Base-by-base conservation (phyloP, 176 grass and related monocot genomes). In the Aegilops tauschii region DNA sequence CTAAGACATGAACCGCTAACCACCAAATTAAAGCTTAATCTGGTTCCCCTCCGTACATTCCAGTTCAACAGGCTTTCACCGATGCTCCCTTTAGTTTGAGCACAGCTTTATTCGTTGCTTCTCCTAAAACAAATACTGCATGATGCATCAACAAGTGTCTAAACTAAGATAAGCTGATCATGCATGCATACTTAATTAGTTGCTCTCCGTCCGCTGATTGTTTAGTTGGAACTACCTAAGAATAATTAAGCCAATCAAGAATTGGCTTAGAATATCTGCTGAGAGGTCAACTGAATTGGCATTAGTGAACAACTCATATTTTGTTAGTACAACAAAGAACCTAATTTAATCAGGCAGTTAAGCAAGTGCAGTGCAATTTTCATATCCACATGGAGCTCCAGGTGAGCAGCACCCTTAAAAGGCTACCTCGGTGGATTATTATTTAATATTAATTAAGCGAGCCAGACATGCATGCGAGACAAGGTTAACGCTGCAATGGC, bases 91-190 rank as follows among this genome's bases (percentile, higher is more conserved):
- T 59, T 77, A 29, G 29, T 30, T 39, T 20, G 21, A 31, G 59
- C 16, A 30, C 18, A 30, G 3, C 88, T 90, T 90, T 90, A 90
- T 87, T 83, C 89, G 45, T 90, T 87, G 80, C 85, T 80, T 87
- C 85, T 61, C 66, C 74, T 74, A 84, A 84, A 86, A 72, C 44
- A 79, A 62, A 70, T 50, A 17, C 64, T 28, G 9, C 18, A 4
- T 39, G 21, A 66, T 49, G 56, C 59, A 27, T 25, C 3, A 27
- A 32, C 35, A 65, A 78, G 54, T 73, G 42, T 25, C 25, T 73
- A 42, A 39, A 70, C 56, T 59, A 59, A 59, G 18, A 27, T 79
- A 4, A 76, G n/a, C 9, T 20, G 9, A 36, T 63, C 81, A 83
- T 37, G 42, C 39, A 27, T 82, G 30, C 63, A 18, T 73, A 40